Evolutionary conservation across 2,329 filamentous ascomycete genomes (phyloP).

Genomic region (Trichoderma atrobrunneum): DNA sequence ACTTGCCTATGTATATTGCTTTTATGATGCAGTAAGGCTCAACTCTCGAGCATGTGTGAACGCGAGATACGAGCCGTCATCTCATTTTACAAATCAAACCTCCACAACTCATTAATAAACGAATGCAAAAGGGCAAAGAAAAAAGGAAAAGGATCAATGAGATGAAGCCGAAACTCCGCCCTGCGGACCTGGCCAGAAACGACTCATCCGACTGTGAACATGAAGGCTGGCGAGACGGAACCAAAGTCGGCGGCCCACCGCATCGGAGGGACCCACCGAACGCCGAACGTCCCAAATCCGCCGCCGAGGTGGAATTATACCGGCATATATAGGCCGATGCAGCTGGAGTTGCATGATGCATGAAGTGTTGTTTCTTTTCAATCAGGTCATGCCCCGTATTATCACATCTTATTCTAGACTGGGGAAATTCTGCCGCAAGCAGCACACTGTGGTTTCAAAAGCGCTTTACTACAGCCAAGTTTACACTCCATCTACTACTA

Average conservation of each 20-base stretch:
- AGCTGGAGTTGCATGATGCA: background rate
- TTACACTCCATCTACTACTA: background rate
- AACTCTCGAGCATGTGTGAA: background rate
- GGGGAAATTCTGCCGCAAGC: background rate
- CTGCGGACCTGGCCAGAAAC: background rate
- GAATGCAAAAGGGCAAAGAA: background rate
- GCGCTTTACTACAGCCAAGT: background rate
- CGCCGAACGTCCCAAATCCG: slow-evolving; percentile 7
- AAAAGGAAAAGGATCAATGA: background rate
- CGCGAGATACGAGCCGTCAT: background rate
- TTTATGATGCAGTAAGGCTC: background rate
- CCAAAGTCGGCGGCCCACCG: background rate
- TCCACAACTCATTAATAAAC: background rate
- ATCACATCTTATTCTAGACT: background rate
- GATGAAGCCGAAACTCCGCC: background rate
- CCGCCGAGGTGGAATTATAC: background rate
- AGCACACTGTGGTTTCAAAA: background rate
- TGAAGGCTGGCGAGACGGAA: background rate
- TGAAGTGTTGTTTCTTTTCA: background rate
- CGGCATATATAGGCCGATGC: background rate
- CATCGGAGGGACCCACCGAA: slow-evolving; percentile 14
- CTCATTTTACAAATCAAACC: background rate
- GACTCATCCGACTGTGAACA: background rate
- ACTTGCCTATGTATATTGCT: background rate
- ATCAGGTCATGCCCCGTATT: background rate